Base-by-base conservation (phyloP, 306 rosid species). In the Citrullus colocynthis region DNA sequence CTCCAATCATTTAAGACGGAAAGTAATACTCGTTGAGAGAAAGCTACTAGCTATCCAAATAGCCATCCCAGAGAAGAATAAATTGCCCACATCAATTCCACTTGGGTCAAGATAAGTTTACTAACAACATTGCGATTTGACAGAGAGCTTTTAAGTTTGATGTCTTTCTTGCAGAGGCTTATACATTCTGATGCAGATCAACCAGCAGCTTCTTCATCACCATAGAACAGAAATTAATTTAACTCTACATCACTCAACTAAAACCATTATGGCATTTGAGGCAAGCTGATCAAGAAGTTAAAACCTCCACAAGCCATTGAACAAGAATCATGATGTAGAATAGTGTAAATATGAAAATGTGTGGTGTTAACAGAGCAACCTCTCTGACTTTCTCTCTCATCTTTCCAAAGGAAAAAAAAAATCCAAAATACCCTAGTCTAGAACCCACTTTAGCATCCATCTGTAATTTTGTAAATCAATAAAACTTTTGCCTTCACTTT, bases 1-100 rank as follows among this genome's bases (percentile, higher is more conserved):
- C 60, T 72, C 77, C 77, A 72, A 72, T 70, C 76, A 70, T 41
- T 66, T 67, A 67, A 67, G 74, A 11, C 15, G 34, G 52, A 67
- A 67, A 67, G 74, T 67, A 67, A 42, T 45, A 44, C 57, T 24
- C 14, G 13, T 70, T 44, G 20, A 70, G 11, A 70, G 17, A 24
- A 44, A 45, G 76, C 42, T 48, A 16, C 44, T 49, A 72, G 42
- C 39, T 48, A 41, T 49, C 24, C 59, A 14, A 21, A 71, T 15
- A 14, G 41, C 54, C 59, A n/a, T 24, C 21, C 21, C 42, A 48
- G 42, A 69, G 56, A 67, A 67, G 37, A 69, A 42, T 42, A 44
- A 67, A 42, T 42, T 41, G 34, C 32, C 75, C 36, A 42, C 55
- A 21, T 71, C 76, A 48, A 71, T 71, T 71, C 58, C 58, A 48